A percentile compares a stretch with the other conserved stretches of the same genome.
Evolutionary conservation across 306 rosid species (phyloP).

Genomic region (Acacia acuminata): DNA sequence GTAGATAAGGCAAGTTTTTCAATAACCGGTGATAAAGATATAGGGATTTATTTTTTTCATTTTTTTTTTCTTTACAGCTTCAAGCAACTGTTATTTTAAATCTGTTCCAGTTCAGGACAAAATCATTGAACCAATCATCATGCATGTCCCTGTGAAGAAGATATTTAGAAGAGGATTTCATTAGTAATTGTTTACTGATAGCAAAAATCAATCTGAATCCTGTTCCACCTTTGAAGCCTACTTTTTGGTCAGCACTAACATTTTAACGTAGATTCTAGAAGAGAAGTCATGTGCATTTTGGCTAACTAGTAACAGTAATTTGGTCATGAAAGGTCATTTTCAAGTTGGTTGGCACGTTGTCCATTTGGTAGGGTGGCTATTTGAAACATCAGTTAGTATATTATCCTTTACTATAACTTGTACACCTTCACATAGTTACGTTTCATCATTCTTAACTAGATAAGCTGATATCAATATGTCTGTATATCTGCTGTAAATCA

Average conservation of each 20-base stretch:
- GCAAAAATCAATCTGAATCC: background rate
- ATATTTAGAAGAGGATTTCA: background rate
- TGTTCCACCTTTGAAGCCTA: background rate
- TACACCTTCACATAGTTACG: background rate
- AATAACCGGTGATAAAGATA: background rate
- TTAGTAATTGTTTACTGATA: background rate
- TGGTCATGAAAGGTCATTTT: background rate
- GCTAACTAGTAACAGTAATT: background rate
- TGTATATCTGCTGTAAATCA: background rate
- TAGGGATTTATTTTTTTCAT: background rate
- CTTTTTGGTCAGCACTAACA: background rate
- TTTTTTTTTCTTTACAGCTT: background rate
- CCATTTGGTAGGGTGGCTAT: background rate
- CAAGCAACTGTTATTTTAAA: background rate
- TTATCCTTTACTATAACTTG: background rate
- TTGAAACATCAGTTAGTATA: slow-evolving; percentile 6
- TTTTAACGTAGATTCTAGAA: background rate
- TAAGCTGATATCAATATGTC: background rate
- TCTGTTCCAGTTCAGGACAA: background rate
- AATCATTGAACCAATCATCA: background rate
- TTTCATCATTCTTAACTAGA: background rate
- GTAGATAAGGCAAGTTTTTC: background rate
- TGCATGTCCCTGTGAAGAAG: background rate
- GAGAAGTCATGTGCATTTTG: background rate
- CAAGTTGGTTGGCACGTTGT: slow-evolving; percentile 2